Evolutionary conservation across 192 early-diverging fungal species (phyloP).

Genomic region (Mortierella hygrophila): DNA sequence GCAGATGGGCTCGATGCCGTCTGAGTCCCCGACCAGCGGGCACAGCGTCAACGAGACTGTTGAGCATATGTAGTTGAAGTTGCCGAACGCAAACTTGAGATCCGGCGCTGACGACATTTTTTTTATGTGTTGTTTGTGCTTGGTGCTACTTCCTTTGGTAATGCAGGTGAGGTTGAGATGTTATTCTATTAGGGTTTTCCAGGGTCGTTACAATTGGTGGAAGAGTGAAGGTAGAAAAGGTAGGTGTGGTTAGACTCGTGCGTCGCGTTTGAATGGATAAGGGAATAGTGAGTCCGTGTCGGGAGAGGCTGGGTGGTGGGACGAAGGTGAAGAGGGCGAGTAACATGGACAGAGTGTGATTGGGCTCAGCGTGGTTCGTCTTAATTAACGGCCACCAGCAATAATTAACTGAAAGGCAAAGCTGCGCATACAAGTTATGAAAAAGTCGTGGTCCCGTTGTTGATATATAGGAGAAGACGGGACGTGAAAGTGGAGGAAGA

Average conservation of each 20-base stretch:
- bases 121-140: background rate
- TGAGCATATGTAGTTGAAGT: slow-evolving; percentile 91
- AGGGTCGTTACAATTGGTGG: too few species aligned
- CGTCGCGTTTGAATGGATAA: too few species aligned
- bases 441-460: background rate
- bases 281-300: too few species aligned
- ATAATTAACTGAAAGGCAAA: background rate
- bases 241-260: too few species aligned
- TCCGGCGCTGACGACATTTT: slow-evolving; percentile 21
- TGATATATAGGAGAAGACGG: background rate
- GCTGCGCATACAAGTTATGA: background rate
- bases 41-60: slow-evolving; percentile 89
- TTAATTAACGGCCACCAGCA: too few species aligned
- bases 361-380: too few species aligned
- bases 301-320: too few species aligned
- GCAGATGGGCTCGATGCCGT: slow-evolving; percentile 87
- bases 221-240: too few species aligned
- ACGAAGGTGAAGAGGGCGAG: too few species aligned
- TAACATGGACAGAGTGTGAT: too few species aligned
- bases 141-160: background rate
- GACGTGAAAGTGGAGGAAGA: background rate
- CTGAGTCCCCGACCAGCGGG: slow-evolving; percentile 82
- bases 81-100: slow-evolving; percentile 55
- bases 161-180: too few species aligned
- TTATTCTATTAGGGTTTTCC: too few species aligned